Base-by-base conservation (phyloP, 208 protist species). In the Leptomonas pyrrhocoris region DNA sequence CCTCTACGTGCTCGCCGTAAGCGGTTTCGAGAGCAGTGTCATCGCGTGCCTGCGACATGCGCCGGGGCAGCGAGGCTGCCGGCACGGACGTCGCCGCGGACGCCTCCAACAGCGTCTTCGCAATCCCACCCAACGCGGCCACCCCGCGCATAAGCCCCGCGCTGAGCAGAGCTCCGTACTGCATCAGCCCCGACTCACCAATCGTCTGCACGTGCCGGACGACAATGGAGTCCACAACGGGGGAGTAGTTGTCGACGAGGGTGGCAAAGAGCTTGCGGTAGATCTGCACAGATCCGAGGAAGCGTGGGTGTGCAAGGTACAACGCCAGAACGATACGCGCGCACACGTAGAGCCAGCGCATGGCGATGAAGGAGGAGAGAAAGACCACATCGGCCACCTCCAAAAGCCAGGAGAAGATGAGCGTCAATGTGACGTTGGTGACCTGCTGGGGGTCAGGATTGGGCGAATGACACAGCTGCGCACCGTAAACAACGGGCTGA, bases 371-470 rank as follows among this genome's bases (percentile, higher is more conserved):
- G 15, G 77, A 79, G 38, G 83, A 85, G 34, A 91, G 74, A 19
- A 95, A 69, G 13, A 89, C 21, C 2, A 59, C 64, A 56, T 93
- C 90, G 1, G 72, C 72, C 25, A 91, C 54, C 54, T 90, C 82
- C 31, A 92, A 58, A 16, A 90, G 46, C 81, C 85, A 91, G 18
- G 77, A 50, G 62, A 95, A 83, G 53, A 95, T 83, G 59, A 95
- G 74, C 21, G 85, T 80, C 62, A 95, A 71, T 19, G 83, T 86
- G 13, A 83, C 62, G 58, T 95, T 95, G 8, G 87, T 85, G 1
- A 93, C 79, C 48, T 90, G 83, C 19, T 43, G 38, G 12, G 81
- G 50, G 49, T 91, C 70, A 2, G 86, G 82, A 15, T 71, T n/a
- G 11, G 45, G 36, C 12, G 68, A 56, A 27, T 68, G 65, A 69